Base-by-base conservation (phyloP, 345 rosid genomes). In the Erodium maritimum region DNA sequence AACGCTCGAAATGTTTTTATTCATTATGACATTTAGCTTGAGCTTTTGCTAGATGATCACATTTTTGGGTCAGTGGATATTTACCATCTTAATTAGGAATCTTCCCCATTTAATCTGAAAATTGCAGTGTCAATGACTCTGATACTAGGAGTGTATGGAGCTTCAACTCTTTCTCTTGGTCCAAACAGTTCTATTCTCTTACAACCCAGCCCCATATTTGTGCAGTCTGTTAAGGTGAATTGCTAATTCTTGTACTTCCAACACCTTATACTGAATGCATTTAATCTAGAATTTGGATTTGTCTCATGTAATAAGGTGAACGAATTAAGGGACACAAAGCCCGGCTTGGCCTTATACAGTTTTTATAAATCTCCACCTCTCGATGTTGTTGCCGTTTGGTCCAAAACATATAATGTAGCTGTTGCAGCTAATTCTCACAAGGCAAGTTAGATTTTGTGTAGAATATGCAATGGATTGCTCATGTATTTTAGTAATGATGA, bases 141-240 rank as follows among this genome's bases (percentile, higher is more conserved):
- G 79, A 85, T 90, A 51, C 42, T 93, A 79, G 97, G 97, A 59
- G 85, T 87, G 69, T 93, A 79, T 62, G 96, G 97, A 54, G 37
- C 97, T 4, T 70, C 62, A n/a, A 83, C 60, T 60, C 54, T 83
- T 14, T 73, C 62, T 73, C 57, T 93, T 21, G 99, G 91, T 61
- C 96, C 97, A 0, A 78, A 81, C 67, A 63, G 79, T 1, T 93
- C 97, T 1, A 54, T 82, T 58, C 88, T 90, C 18, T 52, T 90
- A 16, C 74, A 79, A 66, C 87, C 99, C 7, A 87, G 77, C 60
- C 75, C 96, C 21, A 6, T 85, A 1, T 93, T 93, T 61, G 97
- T 93, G 69, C 89, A 87, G 74, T 70, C 77, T 59, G 60, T 90
- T 18, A 79, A 80, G 88, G 99, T 93, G 61, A 76, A 56, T 55